Percentiles rank a stretch among this genome's conserved stretches.
Conservation (phyloP, 306 rosid genomes). For the Malus sylvestris region DNA sequence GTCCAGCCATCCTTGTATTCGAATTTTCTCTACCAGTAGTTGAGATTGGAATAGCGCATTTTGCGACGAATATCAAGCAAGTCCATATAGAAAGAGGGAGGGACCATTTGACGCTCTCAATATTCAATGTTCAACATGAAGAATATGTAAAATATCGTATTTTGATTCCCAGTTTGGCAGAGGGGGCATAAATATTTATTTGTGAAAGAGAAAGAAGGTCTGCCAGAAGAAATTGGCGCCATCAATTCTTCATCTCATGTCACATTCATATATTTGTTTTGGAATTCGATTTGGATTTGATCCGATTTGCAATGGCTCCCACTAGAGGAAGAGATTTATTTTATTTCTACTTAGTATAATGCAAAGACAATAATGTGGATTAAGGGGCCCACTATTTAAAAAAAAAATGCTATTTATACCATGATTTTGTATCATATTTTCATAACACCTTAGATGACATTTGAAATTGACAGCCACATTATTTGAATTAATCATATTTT, state of each 20-base stretch:
- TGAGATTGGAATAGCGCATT: neutral
- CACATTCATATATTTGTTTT: slow-evolving; percentile 1
- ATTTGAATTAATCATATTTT: too few species aligned
- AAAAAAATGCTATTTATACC: too few species aligned
- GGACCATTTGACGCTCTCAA: neutral
- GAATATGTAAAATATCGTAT: neutral
- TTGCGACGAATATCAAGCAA: neutral
- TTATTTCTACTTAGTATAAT: neutral
- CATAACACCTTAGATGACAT: too few species aligned
- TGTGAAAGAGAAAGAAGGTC: neutral
- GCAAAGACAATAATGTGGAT: neutral
- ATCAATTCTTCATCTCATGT: neutral
- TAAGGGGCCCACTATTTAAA: neutral
- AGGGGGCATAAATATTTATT: neutral
- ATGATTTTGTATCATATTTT: too few species aligned
- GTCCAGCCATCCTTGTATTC: too few species aligned
- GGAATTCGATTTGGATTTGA: neutral
- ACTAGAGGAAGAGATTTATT: neutral
- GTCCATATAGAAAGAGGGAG: neutral
- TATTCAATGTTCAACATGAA: neutral
- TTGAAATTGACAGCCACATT: too few species aligned
- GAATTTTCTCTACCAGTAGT: too few species aligned
- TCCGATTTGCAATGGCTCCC: neutral
- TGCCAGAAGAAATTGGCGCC: neutral
- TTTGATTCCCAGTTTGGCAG: neutral